Evolutionary conservation across 164 flowering plant species (phyloP).

Genomic region (Magnolia officinalis): DNA sequence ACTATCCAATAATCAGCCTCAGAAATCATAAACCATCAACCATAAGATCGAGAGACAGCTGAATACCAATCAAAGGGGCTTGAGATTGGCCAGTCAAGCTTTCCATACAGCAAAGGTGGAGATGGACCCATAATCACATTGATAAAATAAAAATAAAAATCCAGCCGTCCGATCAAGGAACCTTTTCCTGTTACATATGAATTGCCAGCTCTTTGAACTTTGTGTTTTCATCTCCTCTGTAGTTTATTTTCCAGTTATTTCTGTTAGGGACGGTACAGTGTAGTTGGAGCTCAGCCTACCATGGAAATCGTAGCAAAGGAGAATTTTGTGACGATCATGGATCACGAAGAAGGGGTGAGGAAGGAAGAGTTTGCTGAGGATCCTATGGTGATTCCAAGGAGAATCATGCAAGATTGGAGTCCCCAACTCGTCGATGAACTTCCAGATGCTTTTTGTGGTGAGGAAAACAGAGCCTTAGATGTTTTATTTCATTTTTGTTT

Average conservation of each 20-base stretch:
- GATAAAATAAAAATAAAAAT: too few species aligned
- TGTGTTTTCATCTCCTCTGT: not conserved
- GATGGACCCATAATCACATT: too few species aligned
- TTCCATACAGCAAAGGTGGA: too few species aligned
- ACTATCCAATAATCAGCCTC: too few species aligned
- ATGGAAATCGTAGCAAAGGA: constrained; percentile 78
- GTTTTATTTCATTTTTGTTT: too few species aligned
- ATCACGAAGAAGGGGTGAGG: constrained; percentile 44
- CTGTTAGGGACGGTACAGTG: constrained; percentile 72
- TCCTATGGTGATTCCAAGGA: constrained; percentile 63
- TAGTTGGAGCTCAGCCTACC: constrained; percentile 68
- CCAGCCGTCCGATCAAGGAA: too few species aligned
- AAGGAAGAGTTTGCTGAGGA: constrained; percentile 62
- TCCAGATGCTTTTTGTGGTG: constrained; percentile 82
- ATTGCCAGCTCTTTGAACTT: not conserved
- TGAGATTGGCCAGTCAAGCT: too few species aligned
- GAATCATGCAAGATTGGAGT: constrained; percentile 59
- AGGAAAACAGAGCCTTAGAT: constrained; percentile 4
- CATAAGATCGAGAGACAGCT: too few species aligned
- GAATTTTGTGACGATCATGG: constrained; percentile 58
- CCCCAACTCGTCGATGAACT: constrained; percentile 65
- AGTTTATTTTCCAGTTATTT: constrained; percentile 1
- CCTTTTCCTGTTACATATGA: not conserved
- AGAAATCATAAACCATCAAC: too few species aligned
- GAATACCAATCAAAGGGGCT: too few species aligned